These are phyloP conservation scores for Fomitopsis palustris DNA, from an alignment of 1,284 basidiomycete species.

Conservation along the genomic window DNA sequence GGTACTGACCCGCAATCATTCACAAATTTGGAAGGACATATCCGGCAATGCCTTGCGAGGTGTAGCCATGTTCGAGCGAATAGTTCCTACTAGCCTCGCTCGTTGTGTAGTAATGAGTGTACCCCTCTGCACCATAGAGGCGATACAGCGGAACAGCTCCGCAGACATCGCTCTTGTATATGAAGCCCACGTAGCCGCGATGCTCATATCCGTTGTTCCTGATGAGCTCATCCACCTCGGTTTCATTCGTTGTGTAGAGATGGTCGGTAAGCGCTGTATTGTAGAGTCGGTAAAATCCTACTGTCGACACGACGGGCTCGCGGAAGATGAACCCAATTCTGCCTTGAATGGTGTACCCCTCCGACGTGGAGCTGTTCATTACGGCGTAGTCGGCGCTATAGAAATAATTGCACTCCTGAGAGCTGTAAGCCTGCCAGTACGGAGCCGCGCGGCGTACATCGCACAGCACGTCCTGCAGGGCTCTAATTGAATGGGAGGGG, in stretches of 20 bases:
- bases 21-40: not conserved
- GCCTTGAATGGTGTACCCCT: not conserved
- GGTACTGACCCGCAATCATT: not conserved
- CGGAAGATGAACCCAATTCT: not conserved
- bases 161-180: not conserved
- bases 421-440: not conserved
- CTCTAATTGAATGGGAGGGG: not conserved
- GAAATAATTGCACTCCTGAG: not conserved
- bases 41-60: not conserved
- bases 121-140: not conserved
- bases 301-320: not conserved
- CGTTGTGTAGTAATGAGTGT: conserved; percentile 6
- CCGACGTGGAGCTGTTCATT: not conserved
- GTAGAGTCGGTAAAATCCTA: conserved; percentile 1
- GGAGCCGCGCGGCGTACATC: not conserved
- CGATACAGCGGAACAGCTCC: conserved; percentile 3
- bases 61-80: not conserved
- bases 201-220: not conserved
- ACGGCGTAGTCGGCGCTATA: conserved; percentile 3
- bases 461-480: not conserved
- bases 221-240: not conserved
- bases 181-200: conserved; percentile 1
- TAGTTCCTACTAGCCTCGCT: not conserved
- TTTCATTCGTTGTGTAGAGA: conserved; percentile 1
- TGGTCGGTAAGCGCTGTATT: not conserved